Conservation (phyloP, 2,329 filamentous ascomycete genomes). For the Tolypocladium pustulatum region DNA sequence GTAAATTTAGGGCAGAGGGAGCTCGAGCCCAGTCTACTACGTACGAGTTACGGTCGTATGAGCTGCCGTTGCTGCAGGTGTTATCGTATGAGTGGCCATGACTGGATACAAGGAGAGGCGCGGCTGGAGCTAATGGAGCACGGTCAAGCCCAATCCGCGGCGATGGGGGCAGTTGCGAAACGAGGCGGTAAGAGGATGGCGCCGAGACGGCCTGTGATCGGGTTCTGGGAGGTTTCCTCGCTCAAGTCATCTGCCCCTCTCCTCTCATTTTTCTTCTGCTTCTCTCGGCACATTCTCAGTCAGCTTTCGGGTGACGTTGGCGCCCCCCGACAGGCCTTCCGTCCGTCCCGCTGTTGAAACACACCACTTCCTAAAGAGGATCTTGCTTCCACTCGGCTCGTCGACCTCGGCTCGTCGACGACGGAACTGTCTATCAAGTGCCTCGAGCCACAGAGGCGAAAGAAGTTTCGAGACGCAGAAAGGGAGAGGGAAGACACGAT, state of each 20-base stretch:
- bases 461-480: too few species aligned
- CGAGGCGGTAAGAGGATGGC: neutral
- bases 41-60: neutral
- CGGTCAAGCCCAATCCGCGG: neutral
- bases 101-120: neutral
- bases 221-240: neutral
- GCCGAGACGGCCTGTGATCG: neutral
- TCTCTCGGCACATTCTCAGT: neutral
- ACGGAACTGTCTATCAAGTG: too few species aligned
- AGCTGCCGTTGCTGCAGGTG: neutral
- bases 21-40: neutral
- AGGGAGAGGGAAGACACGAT: neutral
- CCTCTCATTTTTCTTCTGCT: neutral
- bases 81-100: neutral
- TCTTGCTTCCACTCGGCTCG: too few species aligned
- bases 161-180: neutral
- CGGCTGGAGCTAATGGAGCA: neutral
- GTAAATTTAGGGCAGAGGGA: neutral
- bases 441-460: too few species aligned
- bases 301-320: neutral
- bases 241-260: neutral
- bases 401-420: too few species aligned
- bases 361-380: neutral
- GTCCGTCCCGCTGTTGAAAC: neutral
- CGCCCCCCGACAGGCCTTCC: neutral